Evolutionary conservation across 2,329 filamentous ascomycete genomes (phyloP), one percentile per base, ranked within the genome.

Genomic region (Decorospora gaudefroyi): DNA sequence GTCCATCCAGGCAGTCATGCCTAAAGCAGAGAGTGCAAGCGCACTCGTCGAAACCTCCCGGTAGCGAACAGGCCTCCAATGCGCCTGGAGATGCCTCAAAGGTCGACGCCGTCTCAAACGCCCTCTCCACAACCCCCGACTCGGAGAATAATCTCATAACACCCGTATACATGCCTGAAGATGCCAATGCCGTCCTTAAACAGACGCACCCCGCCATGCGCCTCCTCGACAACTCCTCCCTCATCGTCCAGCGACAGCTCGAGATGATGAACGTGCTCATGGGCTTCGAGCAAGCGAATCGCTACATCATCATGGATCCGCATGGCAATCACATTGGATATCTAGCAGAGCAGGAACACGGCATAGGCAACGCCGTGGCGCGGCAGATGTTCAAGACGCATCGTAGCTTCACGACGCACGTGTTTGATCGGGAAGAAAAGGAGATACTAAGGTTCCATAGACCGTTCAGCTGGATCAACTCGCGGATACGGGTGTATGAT

Each of bases 231-330:
- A 84, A 85, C 58, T 84, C 81, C 2, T 77, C 80, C 6, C 71
- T 86, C 30, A 77, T 86, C 5, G 75, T 86, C 7, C 81, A 84
- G 53, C 72, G 83, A 21, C 81, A 85, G 57, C 60, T 86, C 18
- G 83, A 85, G 60, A 76, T 85, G 71, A 83, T 84, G 79, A 85
- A 85, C 64, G 73, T 85, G 7, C 74, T 86, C 58, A 69, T 84
- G 64, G 82, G 83, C 1, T 85, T 85, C 53, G 83, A 86, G 65
- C 83, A 86, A 63, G 82, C 83, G 9, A 85, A 85, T 58, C 76
- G 77, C 62, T 86, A 86, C 61, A 76, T 83, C 10, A 83, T 86
- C 34, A 79, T 85, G 75, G 80, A 85, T 67, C 81, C 81, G 2
- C 74, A 79, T 39, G 83, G 83, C 4, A 79, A 81, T 45, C 82